phyloP scores from a whole-genome alignment of 2,329 filamentous ascomycete species.

The Epichloe hybrida region DNA sequence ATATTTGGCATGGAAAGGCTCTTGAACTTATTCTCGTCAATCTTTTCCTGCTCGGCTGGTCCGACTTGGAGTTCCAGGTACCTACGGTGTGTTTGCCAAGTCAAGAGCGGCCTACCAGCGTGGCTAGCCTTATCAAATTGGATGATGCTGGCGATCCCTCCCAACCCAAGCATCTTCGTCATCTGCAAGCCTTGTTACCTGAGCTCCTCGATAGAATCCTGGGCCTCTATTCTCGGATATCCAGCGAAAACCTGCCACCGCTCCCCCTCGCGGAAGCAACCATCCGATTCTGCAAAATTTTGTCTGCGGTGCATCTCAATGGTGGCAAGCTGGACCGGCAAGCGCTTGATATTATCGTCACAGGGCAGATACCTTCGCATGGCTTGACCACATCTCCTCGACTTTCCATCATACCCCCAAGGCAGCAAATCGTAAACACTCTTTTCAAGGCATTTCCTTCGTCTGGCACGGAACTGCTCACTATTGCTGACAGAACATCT shows the following conservation, averaged over 20 bases:
- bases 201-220: constrained; percentile 65
- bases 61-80: constrained; percentile 71
- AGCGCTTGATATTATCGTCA: constrained; percentile 51
- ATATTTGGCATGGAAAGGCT: constrained; percentile 95
- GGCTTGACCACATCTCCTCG: constrained; percentile 38
- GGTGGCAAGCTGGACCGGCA: constrained; percentile 48
- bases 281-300: constrained; percentile 58
- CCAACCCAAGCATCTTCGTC: constrained; percentile 40
- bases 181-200: constrained; percentile 47
- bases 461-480: constrained; percentile 51
- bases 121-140: constrained; percentile 11
- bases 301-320: constrained; percentile 52
- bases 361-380: constrained; percentile 42
- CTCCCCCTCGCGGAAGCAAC: constrained; percentile 59
- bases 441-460: constrained; percentile 60
- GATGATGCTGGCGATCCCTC: constrained; percentile 22
- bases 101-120: constrained; percentile 31
- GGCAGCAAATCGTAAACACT: constrained; percentile 50
- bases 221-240: constrained; percentile 57
- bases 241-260: constrained; percentile 56
- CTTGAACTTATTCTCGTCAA: constrained; percentile 77
- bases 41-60: constrained; percentile 73
- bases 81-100: constrained; percentile 39
- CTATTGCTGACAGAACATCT: constrained; percentile 60
- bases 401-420: constrained; percentile 40